These are phyloP conservation scores for Mycosarcoma maydis DNA, from an alignment of 1,284 basidiomycete species.

Conservation along the genomic window DNA sequence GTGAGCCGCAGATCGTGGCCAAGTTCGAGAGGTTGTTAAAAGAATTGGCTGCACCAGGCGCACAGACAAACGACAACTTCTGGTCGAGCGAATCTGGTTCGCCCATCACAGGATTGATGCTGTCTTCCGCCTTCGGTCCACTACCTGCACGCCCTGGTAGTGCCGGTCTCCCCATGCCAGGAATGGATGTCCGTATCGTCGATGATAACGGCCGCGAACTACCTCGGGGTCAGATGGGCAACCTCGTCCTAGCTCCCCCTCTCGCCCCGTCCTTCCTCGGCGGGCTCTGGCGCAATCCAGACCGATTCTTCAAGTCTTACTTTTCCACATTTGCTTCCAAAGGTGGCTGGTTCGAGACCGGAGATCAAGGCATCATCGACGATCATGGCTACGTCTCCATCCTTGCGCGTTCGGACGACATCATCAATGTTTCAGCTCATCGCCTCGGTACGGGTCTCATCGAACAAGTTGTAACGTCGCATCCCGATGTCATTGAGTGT, in stretches of 20 bases:
- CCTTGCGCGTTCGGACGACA: constrained; percentile 58
- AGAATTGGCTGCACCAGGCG: constrained; percentile 56
- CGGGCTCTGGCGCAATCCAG: constrained; percentile 60
- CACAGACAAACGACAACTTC: constrained; percentile 63
- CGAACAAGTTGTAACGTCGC: constrained; percentile 54
- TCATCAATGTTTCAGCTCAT: constrained; percentile 61
- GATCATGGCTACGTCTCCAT: constrained; percentile 62
- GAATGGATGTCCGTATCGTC: constrained; percentile 64
- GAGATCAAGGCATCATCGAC: constrained; percentile 59
- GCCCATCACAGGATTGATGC: constrained; percentile 59
- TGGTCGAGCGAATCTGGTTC: constrained; percentile 61
- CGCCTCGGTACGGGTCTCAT: constrained; percentile 60
- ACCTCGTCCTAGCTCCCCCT: constrained; percentile 57
- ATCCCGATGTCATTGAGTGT: constrained; percentile 55
- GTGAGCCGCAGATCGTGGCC: constrained; percentile 59
- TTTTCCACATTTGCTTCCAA: constrained; percentile 56
- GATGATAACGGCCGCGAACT: constrained; percentile 59
- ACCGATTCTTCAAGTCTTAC: constrained; percentile 55
- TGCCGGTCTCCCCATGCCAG: constrained; percentile 59
- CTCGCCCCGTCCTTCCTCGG: constrained; percentile 55
- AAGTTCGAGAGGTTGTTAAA: constrained; percentile 47
- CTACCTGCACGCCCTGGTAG: constrained; percentile 52
- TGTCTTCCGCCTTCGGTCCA: constrained; percentile 44
- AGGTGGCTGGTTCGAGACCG: constrained; percentile 64
- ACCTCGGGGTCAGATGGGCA: constrained; percentile 58